Base-by-base conservation (phyloP, 371 early-diverging fungal genomes). In the Phascolomyces articulosus region DNA sequence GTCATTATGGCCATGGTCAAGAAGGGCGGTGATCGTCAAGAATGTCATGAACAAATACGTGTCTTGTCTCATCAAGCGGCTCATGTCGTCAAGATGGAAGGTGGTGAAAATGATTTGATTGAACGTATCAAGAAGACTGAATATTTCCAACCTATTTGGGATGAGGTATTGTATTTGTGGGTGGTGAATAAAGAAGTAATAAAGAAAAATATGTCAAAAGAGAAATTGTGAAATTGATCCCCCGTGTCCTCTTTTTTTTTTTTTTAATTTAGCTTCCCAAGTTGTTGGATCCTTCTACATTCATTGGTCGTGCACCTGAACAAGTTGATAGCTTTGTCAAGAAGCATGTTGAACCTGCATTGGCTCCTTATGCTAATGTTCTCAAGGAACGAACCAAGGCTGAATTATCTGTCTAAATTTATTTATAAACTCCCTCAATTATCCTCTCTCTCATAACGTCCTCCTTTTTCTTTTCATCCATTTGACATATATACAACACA, bases 1-100 rank as follows among this genome's bases (percentile, higher is more conserved):
- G 85, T 98, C 66, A 98, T 98, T 77, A 98, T 98, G 98, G 98
- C 96, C 55, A 95, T 98, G 91, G 98, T 98, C 53, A 91, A 92
- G 83, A 91, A 93, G 84, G 97, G 96, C 47, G 98, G 96, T 47
- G 97, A 97, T 75, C 88, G 98, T 62, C 98, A 98, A 81, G 91
- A 87, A 62, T 96, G 97, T 75, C 98, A 97, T 77, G 97, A 97
- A 80, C 85, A 95, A 71, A 96, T 98, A 76, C 93, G 98, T 63
- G 98, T 98, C 40, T 82, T 97, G 40, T 91, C 91, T 55, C 98
- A 97, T 61, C 89, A 97, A 86, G 97, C 98, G 51, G 97, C 94
- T 23, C 80, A 84, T 9, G 88, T 87, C 0, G 98, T 98, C 62
- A 98, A 98, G 88, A 85, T 87, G 76, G 88, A 95, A 64, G 98